A percentile compares a stretch with the other conserved stretches of the same genome.
phyloP scores from a whole-genome alignment of 495 filamentous ascomycete genomes.

The Penicillium salamii region DNA sequence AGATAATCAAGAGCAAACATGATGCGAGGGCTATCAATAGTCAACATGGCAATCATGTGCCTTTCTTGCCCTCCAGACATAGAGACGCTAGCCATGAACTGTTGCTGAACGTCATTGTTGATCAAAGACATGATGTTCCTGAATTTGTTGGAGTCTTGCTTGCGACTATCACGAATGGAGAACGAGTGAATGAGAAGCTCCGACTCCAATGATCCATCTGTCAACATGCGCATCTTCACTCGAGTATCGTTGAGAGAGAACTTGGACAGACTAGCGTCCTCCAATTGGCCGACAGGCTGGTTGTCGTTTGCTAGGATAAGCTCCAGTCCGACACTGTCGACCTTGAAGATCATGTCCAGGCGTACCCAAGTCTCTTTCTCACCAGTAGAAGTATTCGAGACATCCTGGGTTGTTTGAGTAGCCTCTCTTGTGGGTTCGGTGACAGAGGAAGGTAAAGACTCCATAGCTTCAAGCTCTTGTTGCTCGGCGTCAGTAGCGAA shows the following conservation, averaged over 20 bases:
- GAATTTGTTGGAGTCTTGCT: slow-evolving; percentile 87
- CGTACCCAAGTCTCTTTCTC: slow-evolving; percentile 78
- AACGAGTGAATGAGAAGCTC: slow-evolving; percentile 93
- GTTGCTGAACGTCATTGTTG: slow-evolving; percentile 88
- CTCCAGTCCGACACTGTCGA: slow-evolving; percentile 82
- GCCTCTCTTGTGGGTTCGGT: slow-evolving; percentile 44
- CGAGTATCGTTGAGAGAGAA: slow-evolving; percentile 91
- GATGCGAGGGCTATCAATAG: slow-evolving; percentile 91
- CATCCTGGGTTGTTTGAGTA: slow-evolving; percentile 44
- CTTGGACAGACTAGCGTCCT: slow-evolving; percentile 80
- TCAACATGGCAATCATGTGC: slow-evolving; percentile 84
- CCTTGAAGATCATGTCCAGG: slow-evolving; percentile 88
- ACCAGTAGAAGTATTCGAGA: neutral
- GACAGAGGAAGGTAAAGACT: slow-evolving; percentile 60
- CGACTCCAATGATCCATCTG: slow-evolving; percentile 86
- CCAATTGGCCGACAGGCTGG: slow-evolving; percentile 71
- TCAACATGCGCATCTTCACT: slow-evolving; percentile 92
- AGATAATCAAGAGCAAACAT: slow-evolving; percentile 96
- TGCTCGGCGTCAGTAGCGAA: slow-evolving; percentile 77
- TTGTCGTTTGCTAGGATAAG: slow-evolving; percentile 73
- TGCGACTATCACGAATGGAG: slow-evolving; percentile 87
- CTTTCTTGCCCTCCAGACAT: slow-evolving; percentile 83
- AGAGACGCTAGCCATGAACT: slow-evolving; percentile 94
- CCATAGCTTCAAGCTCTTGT: slow-evolving; percentile 59
- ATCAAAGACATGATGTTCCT: slow-evolving; percentile 96